Conservation (phyloP, 2,329 filamentous ascomycete genomes). For the Dactylellina parvicollis region DNA sequence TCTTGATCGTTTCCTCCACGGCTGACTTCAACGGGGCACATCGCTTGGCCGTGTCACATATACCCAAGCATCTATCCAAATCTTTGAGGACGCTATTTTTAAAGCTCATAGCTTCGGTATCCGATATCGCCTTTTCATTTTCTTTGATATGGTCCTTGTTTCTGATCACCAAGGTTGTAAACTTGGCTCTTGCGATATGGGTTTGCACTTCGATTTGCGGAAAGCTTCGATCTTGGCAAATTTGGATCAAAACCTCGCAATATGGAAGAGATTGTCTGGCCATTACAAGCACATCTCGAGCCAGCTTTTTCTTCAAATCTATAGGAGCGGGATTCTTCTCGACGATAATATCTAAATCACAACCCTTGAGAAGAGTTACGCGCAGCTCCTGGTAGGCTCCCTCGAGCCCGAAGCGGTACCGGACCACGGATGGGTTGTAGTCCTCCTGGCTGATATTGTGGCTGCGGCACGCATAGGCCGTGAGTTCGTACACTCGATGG, state of each 20-base stretch:
- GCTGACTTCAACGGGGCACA: constrained; percentile 62
- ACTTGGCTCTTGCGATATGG: constrained; percentile 19
- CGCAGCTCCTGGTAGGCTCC: constrained; percentile 43
- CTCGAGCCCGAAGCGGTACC: constrained; percentile 44
- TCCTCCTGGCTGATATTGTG: constrained; percentile 7
- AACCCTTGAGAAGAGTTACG: neutral
- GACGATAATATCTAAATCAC: constrained; percentile 38
- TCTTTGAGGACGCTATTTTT: constrained; percentile 46
- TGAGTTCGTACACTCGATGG: constrained; percentile 44
- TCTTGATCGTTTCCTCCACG: constrained; percentile 63
- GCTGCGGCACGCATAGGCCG: constrained; percentile 11
- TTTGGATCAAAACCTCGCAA: constrained; percentile 3
- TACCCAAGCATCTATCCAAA: constrained; percentile 32
- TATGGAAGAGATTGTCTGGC: neutral
- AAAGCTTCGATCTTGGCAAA: constrained; percentile 11
- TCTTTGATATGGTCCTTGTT: constrained; percentile 15
- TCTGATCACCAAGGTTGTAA: neutral
- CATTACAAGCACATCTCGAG: neutral
- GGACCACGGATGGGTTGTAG: constrained; percentile 34
- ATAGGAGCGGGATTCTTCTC: neutral
- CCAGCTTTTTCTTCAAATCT: neutral
- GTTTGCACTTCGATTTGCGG: constrained; percentile 27
- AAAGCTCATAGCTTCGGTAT: neutral
- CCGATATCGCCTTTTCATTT: constrained; percentile 16
- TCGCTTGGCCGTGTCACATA: constrained; percentile 7